phyloP scores from a whole-genome alignment of 139 green algal genomes.

The Auxenochlorella pyrenoidosa region DNA sequence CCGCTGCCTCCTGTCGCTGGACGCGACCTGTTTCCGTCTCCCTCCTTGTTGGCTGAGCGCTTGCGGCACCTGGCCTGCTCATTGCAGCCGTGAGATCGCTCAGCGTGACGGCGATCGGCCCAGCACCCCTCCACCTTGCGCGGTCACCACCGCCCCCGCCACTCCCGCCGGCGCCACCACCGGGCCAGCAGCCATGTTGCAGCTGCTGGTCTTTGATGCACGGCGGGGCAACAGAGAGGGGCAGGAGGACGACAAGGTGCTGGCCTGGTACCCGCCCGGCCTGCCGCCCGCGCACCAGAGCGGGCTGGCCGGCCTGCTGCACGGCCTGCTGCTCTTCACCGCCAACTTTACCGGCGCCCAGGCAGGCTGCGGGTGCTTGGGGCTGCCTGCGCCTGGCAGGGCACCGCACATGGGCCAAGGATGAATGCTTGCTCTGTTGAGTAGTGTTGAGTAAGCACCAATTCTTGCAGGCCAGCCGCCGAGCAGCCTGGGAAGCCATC shows the following conservation, averaged over 20 bases:
- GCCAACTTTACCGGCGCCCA: conserved; percentile 35
- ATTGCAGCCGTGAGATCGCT: no score
- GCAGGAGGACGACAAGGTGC: conserved; percentile 48
- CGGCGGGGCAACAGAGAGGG: conserved; percentile 48
- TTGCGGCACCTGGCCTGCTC: no score
- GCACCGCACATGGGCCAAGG: no score
- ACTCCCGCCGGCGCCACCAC: background rate
- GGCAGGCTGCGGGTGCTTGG: background rate
- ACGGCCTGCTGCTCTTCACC: conserved; percentile 50
- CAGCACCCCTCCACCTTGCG: background rate
- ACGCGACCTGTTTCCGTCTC: no score
- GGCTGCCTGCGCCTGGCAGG: background rate
- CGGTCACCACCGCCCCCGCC: background rate
- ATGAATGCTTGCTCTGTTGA: no score
- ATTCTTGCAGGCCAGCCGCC: no score
- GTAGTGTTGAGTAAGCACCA: no score
- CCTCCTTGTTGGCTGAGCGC: no score
- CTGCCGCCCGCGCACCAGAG: conserved; percentile 34
- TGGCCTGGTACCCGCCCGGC: conserved; percentile 43
- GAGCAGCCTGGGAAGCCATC: no score
- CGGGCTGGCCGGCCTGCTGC: conserved; percentile 45
- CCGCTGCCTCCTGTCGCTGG: no score
- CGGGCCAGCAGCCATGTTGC: conserved; percentile 2
- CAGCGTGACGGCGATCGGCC: background rate
- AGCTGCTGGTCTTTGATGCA: conserved; percentile 50